Evolutionary conservation across 1,284 basidiomycete genomes (phyloP), one percentile per base, ranked within the genome.

Genomic region (Cryptococcus hybrid): DNA sequence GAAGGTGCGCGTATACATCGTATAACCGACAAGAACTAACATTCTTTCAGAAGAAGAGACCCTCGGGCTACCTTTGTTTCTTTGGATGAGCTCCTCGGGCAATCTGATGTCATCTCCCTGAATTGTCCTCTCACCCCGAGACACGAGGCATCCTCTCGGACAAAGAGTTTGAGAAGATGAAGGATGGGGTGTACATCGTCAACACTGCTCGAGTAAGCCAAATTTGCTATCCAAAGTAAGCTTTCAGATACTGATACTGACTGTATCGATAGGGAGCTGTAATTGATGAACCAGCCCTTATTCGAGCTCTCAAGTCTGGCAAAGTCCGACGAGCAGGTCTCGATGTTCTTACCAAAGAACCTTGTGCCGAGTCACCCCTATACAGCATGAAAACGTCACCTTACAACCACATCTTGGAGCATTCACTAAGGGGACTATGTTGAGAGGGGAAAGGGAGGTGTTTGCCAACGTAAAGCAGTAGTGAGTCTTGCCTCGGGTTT

Each of bases 241-340:
- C 47, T 55, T 46, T 8, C 47, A 15, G 13, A 39, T 3, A 51
- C 54, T 50, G 15, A 18, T 12, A n/a, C 35, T 51, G 1, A 50
- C 8, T 45, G 36, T 5, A 5, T 47, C 24, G 30, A 30, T 34
- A 64, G 58, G 64, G 64, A 34, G 49, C 60, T 54, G 73, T 76
- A 11, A 72, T 76, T 35, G 69, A 76, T 54, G 74, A 76, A 49
- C 56, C 60, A 3, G 74, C 74, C 7, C 63, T 76, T 36, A 63
- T 75, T 11, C 58, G 62, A 34, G 74, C 74, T 9, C 68, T 76
- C 56, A 47, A 75, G 47, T 64, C 59, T 12, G 69, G 69, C 45
- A 70, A 71, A 50, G 69, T 75, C 36, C 46, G 58, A 12, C 53
- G 67, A 38, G 72, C 66, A 7, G 73, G 73, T 40, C 63, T 75